These are phyloP conservation scores for Knufia fluminis DNA, from an alignment of 2,329 filamentous ascomycete genomes.

Conservation along the genomic window DNA sequence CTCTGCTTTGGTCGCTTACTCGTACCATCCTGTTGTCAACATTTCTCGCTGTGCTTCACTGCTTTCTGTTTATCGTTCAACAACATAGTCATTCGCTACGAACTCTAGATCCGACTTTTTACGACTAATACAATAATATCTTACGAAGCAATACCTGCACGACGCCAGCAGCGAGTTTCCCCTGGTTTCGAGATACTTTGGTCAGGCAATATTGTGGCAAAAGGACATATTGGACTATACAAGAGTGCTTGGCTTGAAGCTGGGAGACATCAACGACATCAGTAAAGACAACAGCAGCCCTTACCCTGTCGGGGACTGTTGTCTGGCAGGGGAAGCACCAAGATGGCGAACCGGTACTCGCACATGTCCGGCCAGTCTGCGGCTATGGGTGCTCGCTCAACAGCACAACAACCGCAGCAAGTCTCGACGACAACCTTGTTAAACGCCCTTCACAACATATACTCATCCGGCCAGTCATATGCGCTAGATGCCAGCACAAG, in stretches of 20 bases:
- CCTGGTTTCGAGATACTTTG: neutral
- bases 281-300: neutral
- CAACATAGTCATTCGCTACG: constrained; percentile 8
- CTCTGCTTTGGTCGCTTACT: too few species aligned
- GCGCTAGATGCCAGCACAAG: constrained; percentile 81
- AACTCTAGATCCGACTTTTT: neutral
- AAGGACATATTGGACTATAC: neutral
- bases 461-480: constrained; percentile 73
- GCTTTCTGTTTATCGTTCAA: constrained; percentile 8
- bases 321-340: constrained; percentile 15
- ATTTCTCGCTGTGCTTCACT: constrained; percentile 1
- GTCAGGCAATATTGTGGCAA: neutral
- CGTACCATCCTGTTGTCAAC: constrained; percentile 7
- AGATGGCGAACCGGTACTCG: constrained; percentile 53
- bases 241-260: neutral
- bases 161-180: neutral
- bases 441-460: constrained; percentile 84
- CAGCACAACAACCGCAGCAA: constrained; percentile 62
- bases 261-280: neutral
- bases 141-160: neutral
- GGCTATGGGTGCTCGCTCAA: constrained; percentile 46
- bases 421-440: constrained; percentile 88
- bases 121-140: neutral
- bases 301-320: constrained; percentile 15
- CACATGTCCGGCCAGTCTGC: constrained; percentile 54